Evolutionary conservation across 306 rosid species (phyloP).

Genomic region (Casuarina equisetifolia): DNA sequence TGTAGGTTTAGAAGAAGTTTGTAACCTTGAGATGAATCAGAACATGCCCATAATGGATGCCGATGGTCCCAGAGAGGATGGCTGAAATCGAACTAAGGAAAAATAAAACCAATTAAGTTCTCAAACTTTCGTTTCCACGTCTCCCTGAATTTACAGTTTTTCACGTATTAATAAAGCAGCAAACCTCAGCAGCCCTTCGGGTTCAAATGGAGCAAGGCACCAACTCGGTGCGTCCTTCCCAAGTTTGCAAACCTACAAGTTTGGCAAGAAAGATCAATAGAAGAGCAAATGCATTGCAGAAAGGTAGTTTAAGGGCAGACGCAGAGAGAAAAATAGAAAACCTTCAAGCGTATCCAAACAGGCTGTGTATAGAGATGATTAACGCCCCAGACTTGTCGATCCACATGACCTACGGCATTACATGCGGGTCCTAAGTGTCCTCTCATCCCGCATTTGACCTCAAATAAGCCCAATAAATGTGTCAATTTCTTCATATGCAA

Average conservation of each 20-base stretch:
- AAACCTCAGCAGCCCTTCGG: slow-evolving; percentile 80
- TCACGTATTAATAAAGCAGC: background rate
- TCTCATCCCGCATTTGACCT: slow-evolving; percentile 88
- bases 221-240: slow-evolving; percentile 68
- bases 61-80: slow-evolving; percentile 71
- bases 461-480: slow-evolving; percentile 4
- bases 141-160: background rate
- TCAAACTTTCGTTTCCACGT: background rate
- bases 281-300: background rate
- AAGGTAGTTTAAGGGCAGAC: background rate
- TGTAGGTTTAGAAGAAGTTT: background rate
- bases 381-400: slow-evolving; percentile 84
- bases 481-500: background rate
- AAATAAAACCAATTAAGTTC: slow-evolving; percentile 1
- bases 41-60: slow-evolving; percentile 87
- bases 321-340: background rate
- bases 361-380: slow-evolving; percentile 80
- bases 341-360: slow-evolving; percentile 83
- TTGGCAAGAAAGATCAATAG: background rate
- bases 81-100: slow-evolving; percentile 66
- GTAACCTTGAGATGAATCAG: slow-evolving; percentile 84
- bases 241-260: slow-evolving; percentile 63
- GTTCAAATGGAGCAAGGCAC: slow-evolving; percentile 87
- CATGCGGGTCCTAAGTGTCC: slow-evolving; percentile 90
- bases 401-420: slow-evolving; percentile 86